Base-by-base conservation (phyloP, 2,329 filamentous ascomycete genomes). In the Botrytis porri region DNA sequence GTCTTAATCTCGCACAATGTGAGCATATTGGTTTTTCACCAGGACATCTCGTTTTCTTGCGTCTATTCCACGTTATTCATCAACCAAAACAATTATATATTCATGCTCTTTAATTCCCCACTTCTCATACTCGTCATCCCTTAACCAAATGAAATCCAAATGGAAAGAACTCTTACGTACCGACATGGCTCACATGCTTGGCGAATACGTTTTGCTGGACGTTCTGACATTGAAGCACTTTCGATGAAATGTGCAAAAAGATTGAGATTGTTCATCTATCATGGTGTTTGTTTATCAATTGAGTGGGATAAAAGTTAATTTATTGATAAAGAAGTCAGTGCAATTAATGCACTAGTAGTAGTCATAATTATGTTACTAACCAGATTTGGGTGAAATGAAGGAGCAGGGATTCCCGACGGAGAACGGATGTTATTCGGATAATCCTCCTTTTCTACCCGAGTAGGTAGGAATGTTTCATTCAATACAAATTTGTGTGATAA, bases 31-130 rank as follows among this genome's bases (percentile, higher is more conserved):
- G 85, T 72, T 84, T 82, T 75, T 87, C 85, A 14, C 85, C 85
- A 1, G 85, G 84, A 74, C 85, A 87, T 79, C 83, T 83, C 43
- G 84, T 83, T 77, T 87, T 87, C 78, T 87, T 87, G 60, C 85
- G 82, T 73, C 85, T 86, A 32, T 29, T 57, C 37, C 22, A 37
- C 12, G 20, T 41, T 54, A 20, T 43, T n/a, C 20, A 51, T 73
- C 25, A 69, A 48, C 74, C 66, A 73, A 41, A 14, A 22, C 25
- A 67, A 22, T 32, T 29, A 45, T 35, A 37, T 39, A 5, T 67
- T 57, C 25, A 57, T 29, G 16, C 57, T 32, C 65, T 29, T 29
- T n/a, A 9, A 25, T 41, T 32, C n/a, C 35, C 65, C 65, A 41
- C 48, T 32, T 16, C 35, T 41, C n/a, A 57, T 57, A 20, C 37